Evolutionary conservation across 1,284 basidiomycete genomes (phyloP).

Genomic region (Ustilago shanxiensis): DNA sequence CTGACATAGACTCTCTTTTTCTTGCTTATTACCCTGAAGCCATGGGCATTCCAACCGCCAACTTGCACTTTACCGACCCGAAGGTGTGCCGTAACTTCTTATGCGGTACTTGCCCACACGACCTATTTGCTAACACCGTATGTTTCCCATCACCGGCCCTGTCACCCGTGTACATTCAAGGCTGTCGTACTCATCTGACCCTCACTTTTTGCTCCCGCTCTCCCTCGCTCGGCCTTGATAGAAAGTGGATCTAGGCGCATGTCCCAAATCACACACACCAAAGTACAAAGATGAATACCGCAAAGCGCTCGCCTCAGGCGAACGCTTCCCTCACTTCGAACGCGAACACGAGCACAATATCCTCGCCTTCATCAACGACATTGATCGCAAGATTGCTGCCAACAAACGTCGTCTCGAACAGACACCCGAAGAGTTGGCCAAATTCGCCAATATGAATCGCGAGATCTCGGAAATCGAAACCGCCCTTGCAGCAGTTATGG

Average conservation of each 20-base stretch:
- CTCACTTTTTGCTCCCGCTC: not conserved
- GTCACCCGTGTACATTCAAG: not conserved
- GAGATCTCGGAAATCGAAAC: constrained; percentile 99
- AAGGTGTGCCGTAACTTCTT: constrained; percentile 99
- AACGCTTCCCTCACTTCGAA: constrained; percentile 65
- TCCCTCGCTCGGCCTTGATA: constrained; percentile 68
- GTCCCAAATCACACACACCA: constrained; percentile 95
- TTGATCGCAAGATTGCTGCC: constrained; percentile 92
- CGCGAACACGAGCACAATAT: constrained; percentile 87
- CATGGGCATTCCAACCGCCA: constrained; percentile 64
- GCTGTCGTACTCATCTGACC: not conserved
- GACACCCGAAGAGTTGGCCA: constrained; percentile 98
- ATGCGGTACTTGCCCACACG: constrained; percentile 96
- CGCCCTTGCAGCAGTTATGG: constrained; percentile 96
- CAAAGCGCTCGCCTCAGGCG: constrained; percentile 79
- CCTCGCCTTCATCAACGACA: constrained; percentile 95
- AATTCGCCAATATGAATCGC: constrained; percentile 97
- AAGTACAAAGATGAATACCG: constrained; percentile 92
- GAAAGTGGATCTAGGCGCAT: constrained; percentile 99
- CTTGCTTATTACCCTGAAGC: constrained; percentile 30
- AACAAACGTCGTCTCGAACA: constrained; percentile 96
- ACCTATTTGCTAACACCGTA: constrained; percentile 97
- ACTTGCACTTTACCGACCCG: constrained; percentile 93
- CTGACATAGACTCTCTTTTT: not conserved
- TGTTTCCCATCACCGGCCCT: constrained; percentile 69